Base-by-base conservation (phyloP, 208 protist species). In the Trypanosoma avium region DNA sequence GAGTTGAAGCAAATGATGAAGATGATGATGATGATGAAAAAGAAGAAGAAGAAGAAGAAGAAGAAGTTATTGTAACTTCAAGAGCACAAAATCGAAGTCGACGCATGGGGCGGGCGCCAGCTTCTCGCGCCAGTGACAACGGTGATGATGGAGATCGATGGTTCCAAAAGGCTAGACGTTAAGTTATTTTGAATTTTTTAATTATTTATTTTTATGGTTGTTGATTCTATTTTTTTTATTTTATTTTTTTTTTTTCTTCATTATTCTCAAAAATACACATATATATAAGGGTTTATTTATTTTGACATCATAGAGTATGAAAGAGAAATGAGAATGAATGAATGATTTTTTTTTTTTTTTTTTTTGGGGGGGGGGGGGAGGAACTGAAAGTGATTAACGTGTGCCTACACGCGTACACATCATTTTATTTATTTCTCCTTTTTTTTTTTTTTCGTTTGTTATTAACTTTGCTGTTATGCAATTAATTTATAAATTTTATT, bases 91-190 rank as follows among this genome's bases (percentile, higher is more conserved):
- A 22, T 17, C 61, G 61, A 24, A 24, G 50, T 6, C 22, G 50
- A 42, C 57, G 57, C 9, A 67, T 67, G 61, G 27, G 15, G 15
- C 61, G 61, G 24, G 61, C 61, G 8, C 24, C 35, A 21, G 15
- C 30, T 29, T 26, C 47, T 17, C 30, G 24, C 12, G n/a, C n/a
- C 1, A 7, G 22, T 9, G 21, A 13, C 21, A 22, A 56, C 10
- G 12, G 27, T 15, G 42, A 59, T 42, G 50, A 59, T 30, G 61
- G 55, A 9, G 59, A 67, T 24, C 61, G 61, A 1, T 67, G 61
- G 61, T 67, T 67, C 24, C 48, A 67, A 46, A 67, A 59, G 29
- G 38, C 50, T 6, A 57, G 50, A 15, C 48, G 61, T 53, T 62
- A 33, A 62, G 22, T 17, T 12, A 3, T 8, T 42, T 8, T 8